Conservation (phyloP, 495 filamentous ascomycete genomes). For the Saxispiralis lemnorum region DNA sequence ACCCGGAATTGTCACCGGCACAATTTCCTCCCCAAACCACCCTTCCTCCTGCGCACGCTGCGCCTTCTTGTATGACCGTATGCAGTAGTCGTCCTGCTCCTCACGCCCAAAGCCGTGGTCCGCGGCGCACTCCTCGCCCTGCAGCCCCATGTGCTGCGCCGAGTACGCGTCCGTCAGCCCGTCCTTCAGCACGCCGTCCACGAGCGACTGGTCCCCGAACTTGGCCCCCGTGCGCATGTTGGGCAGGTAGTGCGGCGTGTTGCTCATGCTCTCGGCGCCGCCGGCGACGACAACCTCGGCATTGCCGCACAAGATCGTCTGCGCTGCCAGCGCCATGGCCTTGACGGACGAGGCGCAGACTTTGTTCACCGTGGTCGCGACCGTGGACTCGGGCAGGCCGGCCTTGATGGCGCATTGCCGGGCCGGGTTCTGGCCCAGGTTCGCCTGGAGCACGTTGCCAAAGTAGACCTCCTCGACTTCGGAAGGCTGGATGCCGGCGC, state of each 20-base stretch:
- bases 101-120: slow-evolving; percentile 69
- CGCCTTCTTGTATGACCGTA: slow-evolving; percentile 77
- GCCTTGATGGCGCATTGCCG: slow-evolving; percentile 81
- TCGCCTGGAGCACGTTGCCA: slow-evolving; percentile 93
- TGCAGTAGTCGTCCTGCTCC: slow-evolving; percentile 83
- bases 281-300: slow-evolving; percentile 81
- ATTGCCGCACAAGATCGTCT: slow-evolving; percentile 90
- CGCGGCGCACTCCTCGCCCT: slow-evolving; percentile 75
- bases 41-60: slow-evolving; percentile 66
- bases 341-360: slow-evolving; percentile 91
- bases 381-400: slow-evolving; percentile 57
- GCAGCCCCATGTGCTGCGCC: slow-evolving; percentile 85
- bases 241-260: slow-evolving; percentile 89
- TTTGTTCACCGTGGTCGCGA: slow-evolving; percentile 94
- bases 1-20: slow-evolving; percentile 70
- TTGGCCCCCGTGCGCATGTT: slow-evolving; percentile 67
- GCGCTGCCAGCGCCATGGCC: slow-evolving; percentile 82
- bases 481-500: slow-evolving; percentile 65
- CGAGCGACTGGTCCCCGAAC: slow-evolving; percentile 68
- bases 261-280: slow-evolving; percentile 94
- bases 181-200: slow-evolving; percentile 84
- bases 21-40: slow-evolving; percentile 68
- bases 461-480: slow-evolving; percentile 93
- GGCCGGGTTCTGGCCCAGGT: slow-evolving; percentile 89
- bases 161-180: slow-evolving; percentile 84